Evolutionary conservation across 2,329 filamentous ascomycete species (phyloP), one percentile per base, ranked within the genome.

Genomic region (Clonostachys sp.): DNA sequence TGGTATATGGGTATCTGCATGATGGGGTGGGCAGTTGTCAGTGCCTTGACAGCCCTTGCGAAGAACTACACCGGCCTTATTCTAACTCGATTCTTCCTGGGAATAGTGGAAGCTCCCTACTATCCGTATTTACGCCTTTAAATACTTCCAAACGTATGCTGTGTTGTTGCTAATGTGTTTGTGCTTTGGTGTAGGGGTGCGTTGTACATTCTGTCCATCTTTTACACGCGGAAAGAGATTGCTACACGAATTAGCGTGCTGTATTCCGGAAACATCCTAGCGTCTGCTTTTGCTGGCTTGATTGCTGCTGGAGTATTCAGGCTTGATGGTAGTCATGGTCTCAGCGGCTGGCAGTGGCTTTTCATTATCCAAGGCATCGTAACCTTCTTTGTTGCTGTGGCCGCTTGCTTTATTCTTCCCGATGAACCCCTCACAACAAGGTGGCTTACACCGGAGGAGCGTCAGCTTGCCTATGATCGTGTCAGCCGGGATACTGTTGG

Each of bases 291-390:
- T 56, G 82, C 80, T 3, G 82, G 80, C 4, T 58, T 80, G 7
- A 74, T 81, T 38, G 72, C 75, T 2, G 76, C 75, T 1, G 78
- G 83, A 3, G 84, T 87, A 46, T 79, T 78, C 1, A 48, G 46
- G 0, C 41, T 51, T 12, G 47, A 51, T n/a, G 70, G 74, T 5
- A 62, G 65, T 3, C 63, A 61, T 12, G 83, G 81, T 2, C 62
- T 83, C 3, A 63, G 68, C 5, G 81, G 81, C 4, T 86, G 81
- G 81, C 66, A 77, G 10, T 83, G 79, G 81, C 70, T 87, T 0
- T 87, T 87, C 59, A 84, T 87, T 44, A 78, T 87, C 8, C 83
- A 87, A 60, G 84, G 84, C 13, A 68, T 71, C 2, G 71, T 63
- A 8, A 61, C 61, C 2, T 58, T 62, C 8, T 48, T 60, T 9